Conservation (phyloP, 345 rosid species). For the Pugionium dolabratum region DNA sequence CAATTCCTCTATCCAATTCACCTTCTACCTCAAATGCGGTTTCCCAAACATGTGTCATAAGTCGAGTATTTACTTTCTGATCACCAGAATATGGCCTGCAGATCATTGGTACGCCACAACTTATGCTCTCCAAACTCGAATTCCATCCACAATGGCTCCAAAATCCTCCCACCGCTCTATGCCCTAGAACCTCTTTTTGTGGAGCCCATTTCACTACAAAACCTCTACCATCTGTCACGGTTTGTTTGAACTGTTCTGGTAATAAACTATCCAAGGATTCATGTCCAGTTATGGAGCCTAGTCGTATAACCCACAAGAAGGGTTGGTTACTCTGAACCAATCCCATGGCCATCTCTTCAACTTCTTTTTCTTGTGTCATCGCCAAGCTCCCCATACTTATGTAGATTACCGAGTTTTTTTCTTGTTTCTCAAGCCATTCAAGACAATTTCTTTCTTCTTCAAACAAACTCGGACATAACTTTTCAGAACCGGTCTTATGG, state of each 20-base stretch:
- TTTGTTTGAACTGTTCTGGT: conserved; percentile 32
- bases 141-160: conserved; percentile 45
- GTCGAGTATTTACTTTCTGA: conserved; percentile 42
- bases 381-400: conserved; percentile 45
- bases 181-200: conserved; percentile 43
- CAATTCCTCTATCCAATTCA: conserved; percentile 33
- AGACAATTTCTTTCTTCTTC: conserved; percentile 41
- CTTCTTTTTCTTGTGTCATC: conserved; percentile 20
- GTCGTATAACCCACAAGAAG: conserved; percentile 45
- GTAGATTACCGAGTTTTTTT: conserved; percentile 37
- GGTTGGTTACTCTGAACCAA: conserved; percentile 41
- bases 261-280: conserved; percentile 8
- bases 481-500: conserved; percentile 15
- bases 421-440: conserved; percentile 44
- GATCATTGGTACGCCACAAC: conserved; percentile 44
- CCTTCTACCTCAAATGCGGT: conserved; percentile 47
- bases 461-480: conserved; percentile 15
- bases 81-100: conserved; percentile 46
- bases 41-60: conserved; percentile 42
- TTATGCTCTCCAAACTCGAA: conserved; percentile 31
- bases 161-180: conserved; percentile 48
- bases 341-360: conserved; percentile 45
- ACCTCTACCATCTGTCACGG: conserved; percentile 38
- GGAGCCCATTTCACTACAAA: conserved; percentile 56
- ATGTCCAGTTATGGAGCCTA: conserved; percentile 30